Evolutionary conservation across 768 basidiomycete species (phyloP).

Genomic region (Podaxis sp.): DNA sequence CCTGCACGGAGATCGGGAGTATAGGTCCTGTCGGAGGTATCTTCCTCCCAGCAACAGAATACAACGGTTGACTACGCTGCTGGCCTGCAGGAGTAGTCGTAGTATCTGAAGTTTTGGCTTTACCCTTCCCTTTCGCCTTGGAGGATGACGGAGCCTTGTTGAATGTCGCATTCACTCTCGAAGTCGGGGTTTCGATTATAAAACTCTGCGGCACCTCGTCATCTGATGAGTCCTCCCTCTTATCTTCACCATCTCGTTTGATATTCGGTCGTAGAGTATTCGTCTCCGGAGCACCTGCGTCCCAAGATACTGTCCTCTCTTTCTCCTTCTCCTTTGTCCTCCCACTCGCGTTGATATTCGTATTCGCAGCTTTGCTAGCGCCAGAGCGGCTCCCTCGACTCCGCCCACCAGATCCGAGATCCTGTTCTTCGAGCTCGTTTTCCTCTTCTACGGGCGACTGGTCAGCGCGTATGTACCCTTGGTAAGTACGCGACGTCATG

Average conservation of each 20-base stretch:
- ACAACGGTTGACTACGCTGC: slow-evolving; percentile 43
- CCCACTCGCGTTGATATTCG: neutral
- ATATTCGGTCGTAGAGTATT: slow-evolving; percentile 66
- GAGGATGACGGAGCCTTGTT: slow-evolving; percentile 33
- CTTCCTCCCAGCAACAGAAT: slow-evolving; percentile 35
- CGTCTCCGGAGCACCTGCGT: slow-evolving; percentile 50
- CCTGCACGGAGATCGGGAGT: slow-evolving; percentile 9
- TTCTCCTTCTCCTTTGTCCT: slow-evolving; percentile 30
- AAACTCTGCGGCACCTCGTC: slow-evolving; percentile 85
- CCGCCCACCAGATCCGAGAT: slow-evolving; percentile 43
- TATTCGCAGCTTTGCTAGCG: slow-evolving; percentile 17
- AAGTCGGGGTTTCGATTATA: slow-evolving; percentile 62
- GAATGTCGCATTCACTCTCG: neutral
- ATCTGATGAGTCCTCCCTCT: slow-evolving; percentile 63
- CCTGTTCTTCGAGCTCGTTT: slow-evolving; percentile 39
- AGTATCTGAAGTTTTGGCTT: slow-evolving; percentile 17
- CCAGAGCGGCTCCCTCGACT: slow-evolving; percentile 61
- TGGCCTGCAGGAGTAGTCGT: slow-evolving; percentile 12
- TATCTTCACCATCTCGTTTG: slow-evolving; percentile 57
- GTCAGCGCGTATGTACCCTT: slow-evolving; percentile 71
- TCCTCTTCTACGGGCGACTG: slow-evolving; percentile 73
- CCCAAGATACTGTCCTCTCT: slow-evolving; percentile 57
- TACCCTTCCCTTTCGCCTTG: slow-evolving; percentile 16
- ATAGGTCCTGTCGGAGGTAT: slow-evolving; percentile 25
- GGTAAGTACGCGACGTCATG: slow-evolving; percentile 59